Evolutionary conservation across 2,329 filamentous ascomycete species (phyloP).

Genomic region (Coniochaeta prunicola): DNA sequence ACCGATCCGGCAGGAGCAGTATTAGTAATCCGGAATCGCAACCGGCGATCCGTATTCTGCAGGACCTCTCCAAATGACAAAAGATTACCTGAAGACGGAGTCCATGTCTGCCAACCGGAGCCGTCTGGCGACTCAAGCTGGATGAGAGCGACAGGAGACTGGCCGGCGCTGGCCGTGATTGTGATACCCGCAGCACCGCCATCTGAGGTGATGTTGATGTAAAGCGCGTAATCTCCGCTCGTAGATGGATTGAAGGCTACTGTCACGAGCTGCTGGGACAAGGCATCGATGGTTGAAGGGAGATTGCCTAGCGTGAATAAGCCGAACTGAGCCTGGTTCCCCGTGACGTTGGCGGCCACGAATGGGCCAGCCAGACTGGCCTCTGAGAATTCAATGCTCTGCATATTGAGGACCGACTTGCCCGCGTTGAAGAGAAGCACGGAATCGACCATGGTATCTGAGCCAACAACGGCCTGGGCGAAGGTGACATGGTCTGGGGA

Average conservation of each 20-base stretch:
- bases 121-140: background rate
- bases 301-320: conserved; percentile 41
- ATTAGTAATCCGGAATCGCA: conserved; percentile 48
- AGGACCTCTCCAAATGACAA: conserved; percentile 51
- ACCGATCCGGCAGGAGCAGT: conserved; percentile 40
- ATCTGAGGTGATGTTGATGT: conserved; percentile 36
- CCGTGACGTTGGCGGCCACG: conserved; percentile 24
- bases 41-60: conserved; percentile 37
- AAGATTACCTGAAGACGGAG: conserved; percentile 17
- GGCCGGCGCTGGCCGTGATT: conserved; percentile 42
- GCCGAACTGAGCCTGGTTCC: conserved; percentile 29
- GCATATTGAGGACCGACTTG: conserved; percentile 34
- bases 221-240: conserved; percentile 42
- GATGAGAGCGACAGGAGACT: conserved; percentile 38
- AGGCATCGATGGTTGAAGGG: conserved; percentile 34
- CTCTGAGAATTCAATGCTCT: conserved; percentile 33
- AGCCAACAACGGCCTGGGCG: conserved; percentile 37
- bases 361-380: conserved; percentile 37
- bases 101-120: conserved; percentile 2
- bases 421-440: conserved; percentile 42
- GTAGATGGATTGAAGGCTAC: conserved; percentile 39
- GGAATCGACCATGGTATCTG: conserved; percentile 29
- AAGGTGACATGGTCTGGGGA: conserved; percentile 42
- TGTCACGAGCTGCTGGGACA: conserved; percentile 28
- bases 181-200: conserved; percentile 42